phyloP scores from a whole-genome alignment of 129 eudicot species.

The Artemisia tridentata region DNA sequence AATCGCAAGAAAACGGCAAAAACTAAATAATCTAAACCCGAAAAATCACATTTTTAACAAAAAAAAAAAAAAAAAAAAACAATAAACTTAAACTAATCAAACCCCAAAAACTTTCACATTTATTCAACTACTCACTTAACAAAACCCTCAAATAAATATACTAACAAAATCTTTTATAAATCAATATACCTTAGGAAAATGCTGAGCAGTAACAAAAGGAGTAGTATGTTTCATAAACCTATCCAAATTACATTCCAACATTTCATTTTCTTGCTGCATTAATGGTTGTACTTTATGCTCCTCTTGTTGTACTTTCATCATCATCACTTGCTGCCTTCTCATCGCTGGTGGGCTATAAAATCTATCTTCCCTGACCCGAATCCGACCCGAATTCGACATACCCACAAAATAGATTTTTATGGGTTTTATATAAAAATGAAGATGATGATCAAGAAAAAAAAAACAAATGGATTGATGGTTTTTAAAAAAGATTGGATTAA shows the following conservation, averaged over 20 bases:
- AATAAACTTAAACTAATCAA: too few relatives aligned
- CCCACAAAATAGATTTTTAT: not conserved
- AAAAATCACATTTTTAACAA: too few relatives aligned
- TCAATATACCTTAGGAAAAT: constrained; percentile 60
- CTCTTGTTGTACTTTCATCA: constrained; percentile 39
- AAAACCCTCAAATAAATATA: too few relatives aligned
- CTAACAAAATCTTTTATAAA: not conserved
- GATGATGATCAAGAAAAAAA: constrained; percentile 20
- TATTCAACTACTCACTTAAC: too few relatives aligned
- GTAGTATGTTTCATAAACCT: constrained; percentile 86
- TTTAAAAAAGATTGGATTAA: constrained; percentile 9
- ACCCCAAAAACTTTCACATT: too few relatives aligned
- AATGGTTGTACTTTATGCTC: constrained; percentile 36
- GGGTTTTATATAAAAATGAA: not conserved
- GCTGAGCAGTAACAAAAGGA: constrained; percentile 72
- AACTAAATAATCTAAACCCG: too few relatives aligned
- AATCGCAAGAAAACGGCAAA: too few relatives aligned
- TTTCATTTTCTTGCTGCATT: constrained; percentile 27
- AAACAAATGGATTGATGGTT: constrained; percentile 20
- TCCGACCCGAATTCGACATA: constrained; percentile 58
- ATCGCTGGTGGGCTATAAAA: constrained; percentile 90
- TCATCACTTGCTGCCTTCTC: constrained; percentile 58
- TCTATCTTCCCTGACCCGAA: constrained; percentile 61
- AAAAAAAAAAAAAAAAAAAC: too few relatives aligned
- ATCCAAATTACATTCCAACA: constrained; percentile 63